Evolutionary conservation across 805 yeast genomes (phyloP), one percentile per base, ranked within the genome.

Genomic region (Hanseniaspora lachancei): DNA sequence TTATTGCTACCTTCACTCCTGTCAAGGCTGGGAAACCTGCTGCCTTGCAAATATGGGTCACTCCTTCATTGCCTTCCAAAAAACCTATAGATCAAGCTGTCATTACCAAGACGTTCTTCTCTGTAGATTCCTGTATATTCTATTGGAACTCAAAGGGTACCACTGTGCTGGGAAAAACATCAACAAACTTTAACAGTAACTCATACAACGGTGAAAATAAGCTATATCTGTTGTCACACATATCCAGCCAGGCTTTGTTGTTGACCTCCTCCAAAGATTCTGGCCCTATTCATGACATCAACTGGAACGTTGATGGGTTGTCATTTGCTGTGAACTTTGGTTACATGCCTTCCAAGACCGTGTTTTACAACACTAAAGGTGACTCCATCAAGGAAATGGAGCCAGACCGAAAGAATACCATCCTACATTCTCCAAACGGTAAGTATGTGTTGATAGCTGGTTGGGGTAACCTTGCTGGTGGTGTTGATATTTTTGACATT

Each of bases 291-390:
- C 97, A 93, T 72, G 98, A 93, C 69, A 86, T 91, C 59, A 82
- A 93, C 23, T 93, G 99, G 99, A 85, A 95, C 27, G 96, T 97
- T 58, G 81, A 89, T 52, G 87, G 96, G 20, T 79, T 96, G 62
- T 97, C 93, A 72, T 95, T 93, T 74, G 97, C 96, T 58, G 98
- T 93, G 46, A 88, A 86, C 56, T 89, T 89, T 66, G 99, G 98
- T 35, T 89, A 80, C 72, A 93, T 93, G 97, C 99, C 99, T 2
- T 87, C 96, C 32, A 84, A 85, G 64, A 89, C 97, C 27, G 81
- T 96, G 12, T 88, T 93, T 64, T 93, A 91, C 65, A 97, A 93
- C 71, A 80, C 95, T 29, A 80, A 97, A 64, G 98, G 97, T 60
- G 87, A 89, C 67, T 76, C 81, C 23, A 81, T 89, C 61, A 86